Evolutionary conservation across 2,329 filamentous ascomycete species (phyloP), one percentile per base, ranked within the genome.

Genomic region (Emergomyces africanus): DNA sequence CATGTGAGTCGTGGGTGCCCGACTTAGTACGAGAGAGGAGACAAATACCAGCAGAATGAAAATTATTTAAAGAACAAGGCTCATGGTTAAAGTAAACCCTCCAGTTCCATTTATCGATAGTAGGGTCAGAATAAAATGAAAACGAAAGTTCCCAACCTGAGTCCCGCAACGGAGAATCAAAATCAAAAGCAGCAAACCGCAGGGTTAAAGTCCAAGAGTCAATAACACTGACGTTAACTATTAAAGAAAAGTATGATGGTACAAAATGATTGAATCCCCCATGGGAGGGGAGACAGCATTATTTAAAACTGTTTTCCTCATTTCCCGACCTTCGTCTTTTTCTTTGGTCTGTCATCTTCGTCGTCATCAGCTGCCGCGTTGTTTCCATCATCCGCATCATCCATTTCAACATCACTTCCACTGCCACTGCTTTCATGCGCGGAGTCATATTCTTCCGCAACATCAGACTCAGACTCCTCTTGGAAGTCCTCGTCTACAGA

Each of bases 401-500:
- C 81, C 71, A 81, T 77, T 57, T 79, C 79, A 72, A 78, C 83
- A 56, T 85, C 85, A 49, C 81, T 86, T 59, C 80, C 85, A 20
- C 81, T 85, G 14, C 87, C 90, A 56, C 84, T 88, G 70, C 90
- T 96, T 70, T 95, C 89, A 70, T 96, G 92, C 51, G 83, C 87
- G 57, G 88, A 92, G 74, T 99, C 94, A 66, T 84, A 99, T 71
- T 99, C 95, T 74, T 99, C 94, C 0, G 92, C 94, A 2, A 96
- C 91, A 66, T 99, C 94, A 57, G 88, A 95, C 64, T 99, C 94
- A 15, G 87, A 91, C 62, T 95, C 90, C 5, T 88, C 89, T 66
- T 88, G 83, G 79, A 99, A 99, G 76, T 99, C 94, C 72, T 99
- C 94, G 67, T 99, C 94, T 9, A 91, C 85, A 61, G 88, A 92